Percentiles rank a stretch among this genome's conserved stretches.
These are phyloP conservation scores for Claviceps fusiformis DNA, from an alignment of 2,329 filamentous ascomycete genomes.

Conservation along the genomic window DNA sequence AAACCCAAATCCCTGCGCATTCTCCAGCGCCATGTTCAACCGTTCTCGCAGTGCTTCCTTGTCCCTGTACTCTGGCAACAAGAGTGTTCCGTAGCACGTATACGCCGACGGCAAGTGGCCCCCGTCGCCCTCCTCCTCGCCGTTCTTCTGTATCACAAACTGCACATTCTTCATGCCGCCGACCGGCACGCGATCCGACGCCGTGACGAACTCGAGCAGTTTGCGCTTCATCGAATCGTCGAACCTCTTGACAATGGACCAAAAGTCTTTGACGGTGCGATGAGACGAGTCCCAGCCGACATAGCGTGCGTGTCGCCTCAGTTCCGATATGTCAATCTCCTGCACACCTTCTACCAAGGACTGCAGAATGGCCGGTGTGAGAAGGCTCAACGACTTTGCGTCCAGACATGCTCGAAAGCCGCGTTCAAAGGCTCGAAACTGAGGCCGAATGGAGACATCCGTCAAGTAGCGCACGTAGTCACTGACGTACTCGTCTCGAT, in stretches of 20 bases:
- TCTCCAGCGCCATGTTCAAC: conserved; percentile 73
- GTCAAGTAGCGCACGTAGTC: conserved; percentile 81
- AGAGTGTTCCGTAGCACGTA: conserved; percentile 82
- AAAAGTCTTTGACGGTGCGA: conserved; percentile 64
- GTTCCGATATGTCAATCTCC: conserved; percentile 62
- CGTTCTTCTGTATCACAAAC: conserved; percentile 72
- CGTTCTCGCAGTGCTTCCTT: conserved; percentile 59
- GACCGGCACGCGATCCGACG: conserved; percentile 78
- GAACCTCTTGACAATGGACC: conserved; percentile 61
- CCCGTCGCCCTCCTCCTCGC: conserved; percentile 40
- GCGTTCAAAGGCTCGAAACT: conserved; percentile 66
- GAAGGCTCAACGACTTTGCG: conserved; percentile 55
- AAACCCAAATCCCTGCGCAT: conserved; percentile 81
- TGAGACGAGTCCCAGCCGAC: conserved; percentile 65
- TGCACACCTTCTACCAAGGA: conserved; percentile 71
- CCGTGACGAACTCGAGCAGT: conserved; percentile 88
- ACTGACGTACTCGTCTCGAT: conserved; percentile 62
- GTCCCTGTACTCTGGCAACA: conserved; percentile 70
- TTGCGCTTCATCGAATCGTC: conserved; percentile 56
- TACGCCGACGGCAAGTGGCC: conserved; percentile 68
- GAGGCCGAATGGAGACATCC: conserved; percentile 59
- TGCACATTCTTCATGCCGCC: conserved; percentile 70
- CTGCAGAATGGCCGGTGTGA: conserved; percentile 58
- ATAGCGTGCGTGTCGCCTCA: conserved; percentile 61
- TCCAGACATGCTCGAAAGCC: conserved; percentile 71